A percentile compares a stretch with the other conserved stretches of the same genome.
Conservation (phyloP, 2,329 filamentous ascomycete genomes). For the Cercospora nicotianae region DNA sequence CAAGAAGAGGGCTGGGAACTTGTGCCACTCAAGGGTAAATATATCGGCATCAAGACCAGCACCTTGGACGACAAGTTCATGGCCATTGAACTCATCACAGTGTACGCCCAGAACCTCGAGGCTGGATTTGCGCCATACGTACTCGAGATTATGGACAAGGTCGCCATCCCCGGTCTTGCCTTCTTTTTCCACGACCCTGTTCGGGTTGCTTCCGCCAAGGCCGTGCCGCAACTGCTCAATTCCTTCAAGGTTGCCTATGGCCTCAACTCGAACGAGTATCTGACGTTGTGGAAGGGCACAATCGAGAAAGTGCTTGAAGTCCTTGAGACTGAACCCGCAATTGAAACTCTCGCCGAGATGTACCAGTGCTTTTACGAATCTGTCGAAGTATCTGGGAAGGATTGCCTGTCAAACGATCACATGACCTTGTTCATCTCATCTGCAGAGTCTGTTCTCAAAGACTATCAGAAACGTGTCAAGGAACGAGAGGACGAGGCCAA, state of each 20-base stretch:
- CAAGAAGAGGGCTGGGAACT: conserved; percentile 97
- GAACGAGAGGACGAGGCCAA: conserved; percentile 80
- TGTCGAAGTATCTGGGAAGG: conserved; percentile 86
- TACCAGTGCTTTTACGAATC: conserved; percentile 99
- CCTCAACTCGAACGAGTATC: conserved; percentile 72
- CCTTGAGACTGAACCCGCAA: conserved; percentile 86
- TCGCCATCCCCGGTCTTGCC: conserved; percentile 86
- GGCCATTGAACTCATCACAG: conserved; percentile 96
- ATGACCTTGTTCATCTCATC: conserved; percentile 87
- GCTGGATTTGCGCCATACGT: conserved; percentile 90
- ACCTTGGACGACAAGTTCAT: conserved; percentile 98
- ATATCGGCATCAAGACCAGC: conserved; percentile 97
- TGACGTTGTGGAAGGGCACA: conserved; percentile 79
- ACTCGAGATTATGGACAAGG: conserved; percentile 90
- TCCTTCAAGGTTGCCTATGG: conserved; percentile 93
- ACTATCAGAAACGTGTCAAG: conserved; percentile 86
- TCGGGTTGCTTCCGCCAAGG: conserved; percentile 88
- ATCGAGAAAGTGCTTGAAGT: conserved; percentile 92
- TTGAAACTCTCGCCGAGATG: conserved; percentile 97
- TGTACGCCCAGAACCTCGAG: conserved; percentile 96
- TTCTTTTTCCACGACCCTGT: conserved; percentile 99
- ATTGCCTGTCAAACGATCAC: conserved; percentile 73
- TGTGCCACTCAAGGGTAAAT: conserved; percentile 93
- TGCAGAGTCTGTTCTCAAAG: conserved; percentile 80
- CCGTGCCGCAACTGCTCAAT: conserved; percentile 88